Conservation (phyloP, 768 basidiomycete genomes). For the Mycena floridula region DNA sequence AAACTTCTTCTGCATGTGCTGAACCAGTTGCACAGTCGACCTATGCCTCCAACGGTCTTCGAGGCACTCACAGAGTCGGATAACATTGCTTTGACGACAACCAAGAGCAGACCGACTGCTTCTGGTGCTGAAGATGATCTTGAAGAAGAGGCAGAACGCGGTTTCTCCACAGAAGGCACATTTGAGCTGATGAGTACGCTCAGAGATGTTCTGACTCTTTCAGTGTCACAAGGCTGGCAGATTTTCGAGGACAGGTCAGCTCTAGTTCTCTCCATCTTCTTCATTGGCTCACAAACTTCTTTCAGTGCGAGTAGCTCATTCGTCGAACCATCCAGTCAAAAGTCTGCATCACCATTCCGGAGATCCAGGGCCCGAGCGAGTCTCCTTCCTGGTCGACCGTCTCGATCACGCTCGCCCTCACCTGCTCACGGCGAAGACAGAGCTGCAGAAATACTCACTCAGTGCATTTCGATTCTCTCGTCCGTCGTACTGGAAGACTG, state of each 20-base stretch:
- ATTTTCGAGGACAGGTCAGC: slow-evolving; percentile 53
- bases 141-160: slow-evolving; percentile 38
- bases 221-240: slow-evolving; percentile 51
- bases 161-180: slow-evolving; percentile 61
- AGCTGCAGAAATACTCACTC: slow-evolving; percentile 48
- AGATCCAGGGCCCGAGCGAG: too few species aligned
- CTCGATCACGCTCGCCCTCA: slow-evolving; percentile 46
- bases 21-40: slow-evolving; percentile 52
- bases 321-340: too few species aligned
- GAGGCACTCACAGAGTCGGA: slow-evolving; percentile 32
- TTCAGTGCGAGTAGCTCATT: too few species aligned
- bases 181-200: slow-evolving; percentile 59
- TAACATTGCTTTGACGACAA: slow-evolving; percentile 12
- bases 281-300: too few species aligned
- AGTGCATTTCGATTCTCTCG: slow-evolving; percentile 54
- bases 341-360: slow-evolving; percentile 37
- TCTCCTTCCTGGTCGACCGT: too few species aligned
- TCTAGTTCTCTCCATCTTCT: neutral
- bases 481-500: slow-evolving; percentile 70
- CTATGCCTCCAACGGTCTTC: slow-evolving; percentile 46
- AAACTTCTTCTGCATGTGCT: slow-evolving; percentile 66
- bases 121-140: slow-evolving; percentile 43
- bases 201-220: slow-evolving; percentile 51
- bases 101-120: slow-evolving; percentile 6
- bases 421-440: slow-evolving; percentile 25